phyloP scores from a whole-genome alignment of 306 rosid genomes.

The Echinosophora koreensis region DNA sequence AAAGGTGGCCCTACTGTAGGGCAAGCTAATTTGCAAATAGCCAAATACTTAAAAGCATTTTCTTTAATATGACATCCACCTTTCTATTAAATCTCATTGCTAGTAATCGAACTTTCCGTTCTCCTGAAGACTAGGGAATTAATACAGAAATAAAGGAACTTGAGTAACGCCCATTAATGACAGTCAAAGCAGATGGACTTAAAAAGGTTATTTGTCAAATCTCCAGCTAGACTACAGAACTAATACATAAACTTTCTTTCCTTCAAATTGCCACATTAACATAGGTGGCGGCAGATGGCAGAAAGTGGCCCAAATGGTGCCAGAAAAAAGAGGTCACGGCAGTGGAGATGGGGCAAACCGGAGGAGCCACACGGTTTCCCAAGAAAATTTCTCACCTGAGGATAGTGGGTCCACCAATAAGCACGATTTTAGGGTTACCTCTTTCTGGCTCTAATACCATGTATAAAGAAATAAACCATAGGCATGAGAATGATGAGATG shows the following conservation, averaged over 20 bases:
- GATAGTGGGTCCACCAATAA: too few relatives aligned
- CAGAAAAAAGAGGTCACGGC: too few relatives aligned
- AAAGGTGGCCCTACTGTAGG: neutral
- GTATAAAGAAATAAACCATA: too few relatives aligned
- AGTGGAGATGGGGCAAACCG: too few relatives aligned
- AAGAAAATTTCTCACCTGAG: too few relatives aligned
- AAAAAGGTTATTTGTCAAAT: neutral
- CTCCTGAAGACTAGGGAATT: conserved; percentile 8
- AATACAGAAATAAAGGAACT: neutral
- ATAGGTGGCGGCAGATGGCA: too few relatives aligned
- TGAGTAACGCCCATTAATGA: neutral
- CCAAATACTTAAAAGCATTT: conserved; percentile 25
- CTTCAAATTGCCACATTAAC: neutral
- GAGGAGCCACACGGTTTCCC: too few relatives aligned
- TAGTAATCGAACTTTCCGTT: neutral
- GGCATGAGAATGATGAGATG: too few relatives aligned
- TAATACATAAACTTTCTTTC: neutral
- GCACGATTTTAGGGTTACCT: too few relatives aligned
- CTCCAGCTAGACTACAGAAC: neutral
- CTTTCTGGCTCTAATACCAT: too few relatives aligned
- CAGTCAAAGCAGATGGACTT: conserved; percentile 3
- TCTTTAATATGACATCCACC: conserved; percentile 13
- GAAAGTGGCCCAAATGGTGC: too few relatives aligned
- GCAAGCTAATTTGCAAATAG: neutral
- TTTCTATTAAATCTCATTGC: neutral